Evolutionary conservation across 2,329 filamentous ascomycete species (phyloP).

Genomic region (Dactylellina drechsleri): DNA sequence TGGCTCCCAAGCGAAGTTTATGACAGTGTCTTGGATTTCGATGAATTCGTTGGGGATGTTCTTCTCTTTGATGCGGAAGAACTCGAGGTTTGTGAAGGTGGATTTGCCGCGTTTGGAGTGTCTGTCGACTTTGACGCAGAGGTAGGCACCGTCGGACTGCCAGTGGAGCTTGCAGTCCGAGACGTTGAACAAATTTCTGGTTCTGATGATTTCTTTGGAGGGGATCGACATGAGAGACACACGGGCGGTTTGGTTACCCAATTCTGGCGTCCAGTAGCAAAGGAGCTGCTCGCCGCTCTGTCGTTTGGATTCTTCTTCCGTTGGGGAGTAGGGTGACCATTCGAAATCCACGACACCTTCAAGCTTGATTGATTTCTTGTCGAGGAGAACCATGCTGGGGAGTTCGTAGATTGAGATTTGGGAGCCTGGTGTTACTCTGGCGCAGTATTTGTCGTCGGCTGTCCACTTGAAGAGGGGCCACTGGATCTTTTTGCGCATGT

Average conservation of each 20-base stretch:
- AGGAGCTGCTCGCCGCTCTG: conserved; percentile 87
- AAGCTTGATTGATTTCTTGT: conserved; percentile 93
- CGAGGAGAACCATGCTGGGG: conserved; percentile 86
- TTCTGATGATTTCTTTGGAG: conserved; percentile 91
- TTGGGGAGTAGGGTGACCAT: conserved; percentile 86
- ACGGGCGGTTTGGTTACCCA: conserved; percentile 96
- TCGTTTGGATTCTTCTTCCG: conserved; percentile 81
- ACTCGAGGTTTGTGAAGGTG: conserved; percentile 94
- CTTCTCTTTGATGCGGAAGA: conserved; percentile 97
- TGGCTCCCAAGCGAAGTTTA: conserved; percentile 99
- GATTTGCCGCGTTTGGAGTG: conserved; percentile 96
- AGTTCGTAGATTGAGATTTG: conserved; percentile 92
- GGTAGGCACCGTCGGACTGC: conserved; percentile 92
- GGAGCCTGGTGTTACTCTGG: conserved; percentile 84
- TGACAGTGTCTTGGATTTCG: conserved; percentile 97
- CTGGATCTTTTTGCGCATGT: conserved; percentile 83
- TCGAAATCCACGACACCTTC: conserved; percentile 98
- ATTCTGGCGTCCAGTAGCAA: conserved; percentile 98
- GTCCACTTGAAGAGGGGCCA: conserved; percentile 99
- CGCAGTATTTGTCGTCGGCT: conserved; percentile 94
- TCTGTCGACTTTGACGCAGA: conserved; percentile 98
- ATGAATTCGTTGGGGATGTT: conserved; percentile 98
- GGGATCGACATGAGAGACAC: conserved; percentile 96
- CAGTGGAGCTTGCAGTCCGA: conserved; percentile 98
- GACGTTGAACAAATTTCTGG: conserved; percentile 97